Base-by-base conservation (phyloP, 2,329 filamentous ascomycete genomes). In the Exophiala spinifera region DNA sequence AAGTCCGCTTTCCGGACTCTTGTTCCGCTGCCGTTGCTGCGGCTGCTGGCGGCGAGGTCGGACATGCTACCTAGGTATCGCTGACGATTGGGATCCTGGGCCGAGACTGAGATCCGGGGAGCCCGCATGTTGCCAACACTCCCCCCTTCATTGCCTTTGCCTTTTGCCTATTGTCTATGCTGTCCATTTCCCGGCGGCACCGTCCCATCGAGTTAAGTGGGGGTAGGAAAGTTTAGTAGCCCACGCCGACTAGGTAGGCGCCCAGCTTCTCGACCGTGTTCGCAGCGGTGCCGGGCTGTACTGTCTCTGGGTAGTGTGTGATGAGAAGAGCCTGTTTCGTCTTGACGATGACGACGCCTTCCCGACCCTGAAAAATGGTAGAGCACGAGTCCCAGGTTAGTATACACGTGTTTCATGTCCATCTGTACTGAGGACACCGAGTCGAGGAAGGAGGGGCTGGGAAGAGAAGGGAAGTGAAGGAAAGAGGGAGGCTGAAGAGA, bases 251-350 rank as follows among this genome's bases (percentile, higher is more conserved):
- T 61, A 96, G 83, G 79, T 97, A 96, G 74, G 95, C 89, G 67
- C 83, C 90, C 60, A 99, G 81, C 66, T 84, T 79, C 78, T 92
- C 88, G 63, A 95, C 88, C 46, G 88, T 89, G 70, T 82, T 82
- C 66, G 85, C 85, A 60, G 89, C 85, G 71, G 87, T 86, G 69
- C 89, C 85, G 49, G 88, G 88, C 71, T 88, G 79, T 64, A 85
- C 76, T 59, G 72, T 71, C 72, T 95, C 89, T 63, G 79, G 80
- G 80, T 97, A 90, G 79, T 96, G 90, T 64, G 84, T 88, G 70
- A 99, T 76, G 70, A 99, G 83, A 71, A 97, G 85, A 64, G 91
- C 89, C 76, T 95, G 87, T 68, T 81, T 86, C 67, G 92, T 95
- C 80, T 95, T 95, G 74, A 86, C 85, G 66, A 94, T 83, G 69